Percentiles rank a stretch among this genome's conserved stretches.
These are phyloP conservation scores for Pseudogymnoascus sp. DNA, from an alignment of 2,329 filamentous ascomycete genomes.

Conservation along the genomic window DNA sequence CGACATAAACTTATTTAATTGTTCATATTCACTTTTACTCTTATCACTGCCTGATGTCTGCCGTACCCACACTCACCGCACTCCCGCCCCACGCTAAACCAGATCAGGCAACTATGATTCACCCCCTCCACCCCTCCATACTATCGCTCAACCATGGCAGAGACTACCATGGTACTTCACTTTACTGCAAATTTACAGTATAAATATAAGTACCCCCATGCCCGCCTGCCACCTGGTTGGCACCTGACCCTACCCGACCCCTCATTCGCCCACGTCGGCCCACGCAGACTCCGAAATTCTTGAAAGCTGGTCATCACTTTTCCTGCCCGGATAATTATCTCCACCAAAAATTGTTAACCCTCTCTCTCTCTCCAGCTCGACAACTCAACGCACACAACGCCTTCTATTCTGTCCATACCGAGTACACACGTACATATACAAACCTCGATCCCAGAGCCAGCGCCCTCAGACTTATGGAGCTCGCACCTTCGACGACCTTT, in stretches of 20 bases:
- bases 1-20: too few relatives aligned
- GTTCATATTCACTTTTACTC: neutral
- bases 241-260: constrained; percentile 7
- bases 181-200: neutral
- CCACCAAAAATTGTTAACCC: neutral
- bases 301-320: constrained; percentile 2
- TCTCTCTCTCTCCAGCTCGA: constrained; percentile 2
- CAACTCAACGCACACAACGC: neutral
- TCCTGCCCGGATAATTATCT: constrained; percentile 1
- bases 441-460: neutral
- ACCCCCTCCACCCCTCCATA: constrained; percentile 6
- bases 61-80: constrained; percentile 3
- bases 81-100: neutral
- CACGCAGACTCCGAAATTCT: neutral
- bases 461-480: constrained; percentile 5
- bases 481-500: neutral
- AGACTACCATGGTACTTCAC: neutral
- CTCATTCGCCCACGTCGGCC: constrained; percentile 3
- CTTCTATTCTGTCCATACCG: neutral
- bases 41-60: constrained; percentile 4
- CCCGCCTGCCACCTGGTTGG: constrained; percentile 6
- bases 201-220: neutral
- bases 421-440: neutral
- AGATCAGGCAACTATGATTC: neutral
- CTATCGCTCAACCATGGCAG: neutral